Evolutionary conservation across 352 stramenopile genomes (phyloP).

Genomic region (Pythium myriotylum): DNA sequence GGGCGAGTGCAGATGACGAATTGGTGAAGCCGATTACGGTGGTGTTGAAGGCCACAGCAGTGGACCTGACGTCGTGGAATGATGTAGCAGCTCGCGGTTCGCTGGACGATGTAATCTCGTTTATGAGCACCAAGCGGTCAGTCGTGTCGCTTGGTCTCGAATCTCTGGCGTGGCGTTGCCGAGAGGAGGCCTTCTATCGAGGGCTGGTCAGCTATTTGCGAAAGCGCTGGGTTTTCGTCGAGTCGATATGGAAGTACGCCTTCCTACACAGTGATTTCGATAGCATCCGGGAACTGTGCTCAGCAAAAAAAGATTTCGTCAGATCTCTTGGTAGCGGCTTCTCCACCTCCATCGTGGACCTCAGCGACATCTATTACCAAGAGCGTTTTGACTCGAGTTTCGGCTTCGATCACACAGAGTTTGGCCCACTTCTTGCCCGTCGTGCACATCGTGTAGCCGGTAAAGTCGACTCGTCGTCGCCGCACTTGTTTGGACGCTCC

Average conservation of each 20-base stretch:
- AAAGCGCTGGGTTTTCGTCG: slow-evolving; percentile 39
- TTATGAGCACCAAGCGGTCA: slow-evolving; percentile 30
- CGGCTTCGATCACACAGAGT: slow-evolving; percentile 49
- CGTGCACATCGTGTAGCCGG: slow-evolving; percentile 43
- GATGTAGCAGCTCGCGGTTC: slow-evolving; percentile 53
- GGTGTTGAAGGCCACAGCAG: slow-evolving; percentile 27
- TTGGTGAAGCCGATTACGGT: slow-evolving; percentile 28
- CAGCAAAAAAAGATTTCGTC: slow-evolving; percentile 20
- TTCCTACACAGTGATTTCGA: slow-evolving; percentile 45
- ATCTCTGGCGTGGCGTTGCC: slow-evolving; percentile 48
- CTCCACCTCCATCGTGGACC: slow-evolving; percentile 30
- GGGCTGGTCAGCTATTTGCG: slow-evolving; percentile 39
- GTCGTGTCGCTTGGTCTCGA: slow-evolving; percentile 36
- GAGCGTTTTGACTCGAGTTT: slow-evolving; percentile 33
- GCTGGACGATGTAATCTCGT: slow-evolving; percentile 43
- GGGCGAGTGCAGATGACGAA: slow-evolving; percentile 26
- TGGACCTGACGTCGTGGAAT: slow-evolving; percentile 63
- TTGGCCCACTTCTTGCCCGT: slow-evolving; percentile 46
- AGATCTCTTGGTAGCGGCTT: slow-evolving; percentile 37
- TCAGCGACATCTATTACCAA: slow-evolving; percentile 28
- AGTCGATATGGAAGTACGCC: slow-evolving; percentile 54
- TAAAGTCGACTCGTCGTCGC: not conserved
- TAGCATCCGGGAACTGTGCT: slow-evolving; percentile 39
- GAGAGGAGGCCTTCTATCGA: slow-evolving; percentile 41
- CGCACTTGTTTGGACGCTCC: not conserved